These are phyloP conservation scores for Penicillium glabrum DNA, from an alignment of 2,329 filamentous ascomycete genomes.

Conservation along the genomic window DNA sequence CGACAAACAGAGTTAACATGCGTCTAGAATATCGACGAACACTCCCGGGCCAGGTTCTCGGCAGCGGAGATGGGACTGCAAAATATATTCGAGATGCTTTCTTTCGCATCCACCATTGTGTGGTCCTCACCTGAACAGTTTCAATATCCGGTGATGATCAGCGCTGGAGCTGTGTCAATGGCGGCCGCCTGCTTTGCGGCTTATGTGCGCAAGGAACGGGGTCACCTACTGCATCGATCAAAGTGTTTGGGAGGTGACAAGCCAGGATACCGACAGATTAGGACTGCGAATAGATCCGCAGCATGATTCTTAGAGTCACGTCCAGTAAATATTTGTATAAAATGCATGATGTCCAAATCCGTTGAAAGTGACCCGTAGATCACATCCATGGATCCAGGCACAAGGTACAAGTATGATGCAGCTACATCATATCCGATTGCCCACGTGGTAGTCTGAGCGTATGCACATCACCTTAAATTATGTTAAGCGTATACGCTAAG, in stretches of 20 bases:
- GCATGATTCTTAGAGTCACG: background rate
- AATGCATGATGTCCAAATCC: background rate
- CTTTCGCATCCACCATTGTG: constrained; percentile 65
- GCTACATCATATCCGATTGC: background rate
- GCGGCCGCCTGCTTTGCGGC: constrained; percentile 48
- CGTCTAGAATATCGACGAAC: constrained; percentile 53
- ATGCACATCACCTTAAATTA: background rate
- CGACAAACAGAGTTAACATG: background rate
- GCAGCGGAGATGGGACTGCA: constrained; percentile 67
- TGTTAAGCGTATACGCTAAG: background rate
- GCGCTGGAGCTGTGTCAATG: constrained; percentile 40
- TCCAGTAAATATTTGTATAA: background rate
- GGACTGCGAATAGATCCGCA: background rate
- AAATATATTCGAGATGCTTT: constrained; percentile 68
- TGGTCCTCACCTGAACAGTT: constrained; percentile 66
- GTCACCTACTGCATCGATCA: constrained; percentile 57
- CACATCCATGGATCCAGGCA: background rate
- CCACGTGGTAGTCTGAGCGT: constrained; percentile 2
- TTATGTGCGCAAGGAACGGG: constrained; percentile 59
- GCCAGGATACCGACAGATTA: background rate
- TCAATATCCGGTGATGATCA: constrained; percentile 61
- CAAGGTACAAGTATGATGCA: background rate
- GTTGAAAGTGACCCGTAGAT: background rate
- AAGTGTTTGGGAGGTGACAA: constrained; percentile 22
- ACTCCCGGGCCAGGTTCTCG: constrained; percentile 67